These are phyloP conservation scores for Rhizopogon roseolus DNA, from an alignment of 768 basidiomycete genomes.

Conservation along the genomic window DNA sequence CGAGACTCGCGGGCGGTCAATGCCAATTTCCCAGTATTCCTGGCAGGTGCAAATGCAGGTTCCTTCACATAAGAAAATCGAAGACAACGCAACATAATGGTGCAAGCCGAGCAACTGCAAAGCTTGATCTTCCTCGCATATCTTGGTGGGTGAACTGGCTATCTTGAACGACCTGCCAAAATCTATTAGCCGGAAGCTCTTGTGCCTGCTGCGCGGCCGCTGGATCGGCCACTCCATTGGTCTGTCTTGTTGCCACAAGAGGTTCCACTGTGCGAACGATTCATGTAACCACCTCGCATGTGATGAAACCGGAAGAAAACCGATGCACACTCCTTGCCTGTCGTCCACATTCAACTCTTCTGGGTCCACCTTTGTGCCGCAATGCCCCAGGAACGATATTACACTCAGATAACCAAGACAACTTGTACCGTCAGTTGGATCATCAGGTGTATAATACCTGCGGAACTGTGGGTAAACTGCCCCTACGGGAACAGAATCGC, in stretches of 20 bases:
- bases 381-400: constrained; percentile 44
- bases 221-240: constrained; percentile 11
- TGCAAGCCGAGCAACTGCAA: background rate
- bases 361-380: constrained; percentile 32
- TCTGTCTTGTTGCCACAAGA: too few relatives aligned
- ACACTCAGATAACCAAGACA: constrained; percentile 26
- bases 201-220: background rate
- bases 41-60: too few relatives aligned
- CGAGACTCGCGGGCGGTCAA: too few relatives aligned
- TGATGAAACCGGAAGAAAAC: constrained; percentile 38
- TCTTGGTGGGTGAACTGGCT: background rate
- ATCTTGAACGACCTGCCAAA: constrained; percentile 35
- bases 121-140: background rate
- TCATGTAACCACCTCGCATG: constrained; percentile 14
- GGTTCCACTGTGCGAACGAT: background rate
- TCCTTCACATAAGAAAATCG: too few relatives aligned
- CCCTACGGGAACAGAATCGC: constrained; percentile 40
- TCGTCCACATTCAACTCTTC: constrained; percentile 33
- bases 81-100: too few relatives aligned
- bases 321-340: constrained; percentile 32
- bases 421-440: constrained; percentile 11
- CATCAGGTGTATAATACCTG: constrained; percentile 46
- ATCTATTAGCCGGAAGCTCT: constrained; percentile 47
- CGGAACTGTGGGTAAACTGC: constrained; percentile 61
- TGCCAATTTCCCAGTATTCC: too few relatives aligned